These are phyloP conservation scores for Quercus agrifolia DNA, from an alignment of 306 rosid species.

Conservation along the genomic window DNA sequence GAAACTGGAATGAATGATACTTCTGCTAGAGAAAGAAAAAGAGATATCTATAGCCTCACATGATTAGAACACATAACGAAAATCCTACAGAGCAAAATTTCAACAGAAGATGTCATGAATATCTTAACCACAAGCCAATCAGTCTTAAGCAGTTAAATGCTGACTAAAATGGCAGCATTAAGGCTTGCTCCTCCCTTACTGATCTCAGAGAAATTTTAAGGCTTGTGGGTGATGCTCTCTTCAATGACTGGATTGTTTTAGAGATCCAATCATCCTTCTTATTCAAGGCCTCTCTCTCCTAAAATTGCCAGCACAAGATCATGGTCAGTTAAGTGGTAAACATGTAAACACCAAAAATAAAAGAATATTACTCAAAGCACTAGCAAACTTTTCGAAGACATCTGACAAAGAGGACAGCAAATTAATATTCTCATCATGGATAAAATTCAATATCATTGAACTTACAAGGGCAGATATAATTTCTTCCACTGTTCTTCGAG, in stretches of 20 bases:
- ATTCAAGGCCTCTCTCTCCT: slow-evolving; percentile 59
- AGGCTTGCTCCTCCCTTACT: slow-evolving; percentile 38
- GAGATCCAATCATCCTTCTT: slow-evolving; percentile 56
- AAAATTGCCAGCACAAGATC: slow-evolving; percentile 22
- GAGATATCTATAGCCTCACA: not conserved
- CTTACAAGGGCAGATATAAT: slow-evolving; percentile 82
- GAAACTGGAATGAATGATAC: no score
- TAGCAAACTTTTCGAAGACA: not conserved
- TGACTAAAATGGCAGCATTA: not conserved
- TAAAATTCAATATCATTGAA: slow-evolving; percentile 12
- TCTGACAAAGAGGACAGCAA: not conserved
- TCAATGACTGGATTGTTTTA: slow-evolving; percentile 57
- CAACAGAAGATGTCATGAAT: not conserved
- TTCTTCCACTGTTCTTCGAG: slow-evolving; percentile 66
- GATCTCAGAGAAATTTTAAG: slow-evolving; percentile 79
- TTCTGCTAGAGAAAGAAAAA: no score
- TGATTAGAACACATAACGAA: not conserved
- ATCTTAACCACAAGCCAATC: not conserved
- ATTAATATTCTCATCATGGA: not conserved
- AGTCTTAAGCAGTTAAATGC: not conserved
- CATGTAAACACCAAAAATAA: slow-evolving; percentile 3
- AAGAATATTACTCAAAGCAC: not conserved
- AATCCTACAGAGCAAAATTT: not conserved
- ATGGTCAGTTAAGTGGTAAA: slow-evolving; percentile 13
- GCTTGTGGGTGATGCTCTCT: slow-evolving; percentile 82